These are phyloP conservation scores for Akanthomyces uredinophilus DNA, from an alignment of 2,329 filamentous ascomycete genomes.

Conservation along the genomic window DNA sequence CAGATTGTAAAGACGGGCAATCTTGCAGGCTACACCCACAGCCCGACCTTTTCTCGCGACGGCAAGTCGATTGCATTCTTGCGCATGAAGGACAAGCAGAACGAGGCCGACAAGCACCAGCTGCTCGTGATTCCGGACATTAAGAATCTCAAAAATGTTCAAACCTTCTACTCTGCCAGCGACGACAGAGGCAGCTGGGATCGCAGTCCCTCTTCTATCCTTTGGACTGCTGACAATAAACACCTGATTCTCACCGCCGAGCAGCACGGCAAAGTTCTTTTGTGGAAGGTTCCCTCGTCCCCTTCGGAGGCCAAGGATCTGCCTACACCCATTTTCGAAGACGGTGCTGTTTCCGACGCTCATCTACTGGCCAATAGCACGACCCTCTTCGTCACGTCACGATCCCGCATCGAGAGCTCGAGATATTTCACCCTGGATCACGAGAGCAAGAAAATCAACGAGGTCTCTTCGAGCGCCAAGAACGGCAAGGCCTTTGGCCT, in stretches of 20 bases:
- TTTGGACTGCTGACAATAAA: constrained; percentile 55
- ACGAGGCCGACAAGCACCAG: constrained; percentile 70
- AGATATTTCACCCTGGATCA: constrained; percentile 58
- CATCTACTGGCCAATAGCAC: constrained; percentile 43
- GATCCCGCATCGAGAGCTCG: constrained; percentile 67
- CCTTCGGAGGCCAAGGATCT: constrained; percentile 43
- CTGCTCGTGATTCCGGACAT: constrained; percentile 62
- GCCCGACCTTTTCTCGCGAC: constrained; percentile 69
- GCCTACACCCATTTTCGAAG: constrained; percentile 45
- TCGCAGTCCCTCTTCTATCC: constrained; percentile 48
- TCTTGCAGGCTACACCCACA: constrained; percentile 58
- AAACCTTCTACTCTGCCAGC: constrained; percentile 57
- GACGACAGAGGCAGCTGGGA: constrained; percentile 63
- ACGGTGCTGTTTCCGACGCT: constrained; percentile 52
- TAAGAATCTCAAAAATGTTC: constrained; percentile 48
- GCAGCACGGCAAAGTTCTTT: constrained; percentile 55
- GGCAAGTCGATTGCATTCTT: constrained; percentile 69
- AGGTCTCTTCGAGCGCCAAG: constrained; percentile 60
- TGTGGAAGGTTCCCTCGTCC: constrained; percentile 58
- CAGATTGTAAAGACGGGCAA: constrained; percentile 49
- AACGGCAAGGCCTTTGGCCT: constrained; percentile 64
- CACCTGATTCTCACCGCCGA: constrained; percentile 71
- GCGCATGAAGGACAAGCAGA: constrained; percentile 69
- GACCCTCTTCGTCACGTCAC: constrained; percentile 60
- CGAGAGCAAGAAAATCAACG: constrained; percentile 27